These are phyloP conservation scores for Lunasporangiospora selenospora DNA, from an alignment of 192 early-diverging fungal genomes.

Conservation along the genomic window DNA sequence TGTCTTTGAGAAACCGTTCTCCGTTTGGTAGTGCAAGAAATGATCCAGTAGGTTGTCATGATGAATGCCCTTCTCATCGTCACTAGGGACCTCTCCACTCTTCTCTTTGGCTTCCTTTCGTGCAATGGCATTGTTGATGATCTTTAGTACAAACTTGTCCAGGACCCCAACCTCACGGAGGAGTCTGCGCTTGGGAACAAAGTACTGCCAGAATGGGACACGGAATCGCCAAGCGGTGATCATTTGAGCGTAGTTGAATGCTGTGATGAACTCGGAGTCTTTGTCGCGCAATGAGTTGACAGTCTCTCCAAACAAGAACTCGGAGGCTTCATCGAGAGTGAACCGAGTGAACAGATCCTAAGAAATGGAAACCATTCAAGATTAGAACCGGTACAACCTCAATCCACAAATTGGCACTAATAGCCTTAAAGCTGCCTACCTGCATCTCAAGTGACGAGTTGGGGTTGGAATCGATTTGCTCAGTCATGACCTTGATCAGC, in stretches of 20 bases:
- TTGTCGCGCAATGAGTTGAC: conserved; percentile 22
- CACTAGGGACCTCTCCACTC: not conserved
- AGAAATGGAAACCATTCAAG: too few relatives aligned
- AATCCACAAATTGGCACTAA: too few relatives aligned
- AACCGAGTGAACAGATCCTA: conserved; percentile 32
- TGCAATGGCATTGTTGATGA: conserved; percentile 29
- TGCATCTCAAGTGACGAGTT: too few relatives aligned
- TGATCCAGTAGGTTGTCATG: conserved; percentile 30
- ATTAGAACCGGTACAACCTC: too few relatives aligned
- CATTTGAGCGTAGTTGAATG: conserved; percentile 35
- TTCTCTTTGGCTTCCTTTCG: conserved; percentile 7
- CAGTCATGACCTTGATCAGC: conserved; percentile 24
- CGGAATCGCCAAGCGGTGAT: conserved; percentile 43
- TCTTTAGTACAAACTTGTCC: conserved; percentile 37
- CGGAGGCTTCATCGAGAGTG: conserved; percentile 39
- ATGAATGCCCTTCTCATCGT: not conserved
- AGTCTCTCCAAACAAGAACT: conserved; percentile 39
- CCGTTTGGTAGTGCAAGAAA: conserved; percentile 31
- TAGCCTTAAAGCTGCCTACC: too few relatives aligned
- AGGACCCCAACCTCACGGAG: conserved; percentile 16
- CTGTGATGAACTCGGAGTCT: conserved; percentile 17
- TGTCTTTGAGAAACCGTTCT: conserved; percentile 15
- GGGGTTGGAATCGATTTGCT: conserved; percentile 13
- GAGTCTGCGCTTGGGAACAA: conserved; percentile 9
- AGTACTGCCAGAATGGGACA: conserved; percentile 22